Evolutionary conservation across 805 yeast species (phyloP).

Genomic region (Schwanniomyces polymorphus): DNA sequence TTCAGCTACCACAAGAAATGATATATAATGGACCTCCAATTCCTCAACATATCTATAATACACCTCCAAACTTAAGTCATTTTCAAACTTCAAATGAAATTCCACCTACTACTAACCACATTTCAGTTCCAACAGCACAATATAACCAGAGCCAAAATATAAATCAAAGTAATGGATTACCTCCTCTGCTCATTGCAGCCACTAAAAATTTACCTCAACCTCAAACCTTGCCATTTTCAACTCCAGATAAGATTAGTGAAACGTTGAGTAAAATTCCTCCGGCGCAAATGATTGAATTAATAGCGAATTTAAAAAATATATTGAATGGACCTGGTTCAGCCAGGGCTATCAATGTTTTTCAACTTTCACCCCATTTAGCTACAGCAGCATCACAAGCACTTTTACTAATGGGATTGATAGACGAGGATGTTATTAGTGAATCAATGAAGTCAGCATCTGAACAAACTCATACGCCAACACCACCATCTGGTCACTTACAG

Average conservation of each 20-base stretch:
- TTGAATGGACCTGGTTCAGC: slow-evolving; percentile 50
- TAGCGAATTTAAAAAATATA: slow-evolving; percentile 63
- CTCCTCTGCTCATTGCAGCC: slow-evolving; percentile 45
- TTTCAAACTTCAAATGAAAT: slow-evolving; percentile 1
- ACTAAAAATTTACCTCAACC: slow-evolving; percentile 55
- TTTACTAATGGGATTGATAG: slow-evolving; percentile 74
- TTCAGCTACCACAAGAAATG: slow-evolving; percentile 56
- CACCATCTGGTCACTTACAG: slow-evolving; percentile 10
- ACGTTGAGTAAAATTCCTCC: slow-evolving; percentile 69
- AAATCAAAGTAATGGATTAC: background rate
- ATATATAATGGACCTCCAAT: slow-evolving; percentile 11
- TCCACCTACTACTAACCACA: background rate
- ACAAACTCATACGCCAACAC: slow-evolving; percentile 8
- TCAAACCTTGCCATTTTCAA: slow-evolving; percentile 42
- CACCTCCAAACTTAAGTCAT: slow-evolving; percentile 4
- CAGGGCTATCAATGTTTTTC: slow-evolving; percentile 54
- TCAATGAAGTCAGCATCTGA: slow-evolving; percentile 39
- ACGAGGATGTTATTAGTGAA: slow-evolving; percentile 63
- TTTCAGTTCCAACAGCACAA: background rate
- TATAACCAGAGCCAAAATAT: background rate
- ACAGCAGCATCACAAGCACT: slow-evolving; percentile 72
- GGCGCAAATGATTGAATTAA: slow-evolving; percentile 64
- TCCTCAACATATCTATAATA: slow-evolving; percentile 4
- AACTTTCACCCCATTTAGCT: slow-evolving; percentile 57
- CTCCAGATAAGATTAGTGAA: slow-evolving; percentile 58